Base-by-base conservation (phyloP, 2,329 filamentous ascomycete genomes). In the Trichoderma aggressivum region DNA sequence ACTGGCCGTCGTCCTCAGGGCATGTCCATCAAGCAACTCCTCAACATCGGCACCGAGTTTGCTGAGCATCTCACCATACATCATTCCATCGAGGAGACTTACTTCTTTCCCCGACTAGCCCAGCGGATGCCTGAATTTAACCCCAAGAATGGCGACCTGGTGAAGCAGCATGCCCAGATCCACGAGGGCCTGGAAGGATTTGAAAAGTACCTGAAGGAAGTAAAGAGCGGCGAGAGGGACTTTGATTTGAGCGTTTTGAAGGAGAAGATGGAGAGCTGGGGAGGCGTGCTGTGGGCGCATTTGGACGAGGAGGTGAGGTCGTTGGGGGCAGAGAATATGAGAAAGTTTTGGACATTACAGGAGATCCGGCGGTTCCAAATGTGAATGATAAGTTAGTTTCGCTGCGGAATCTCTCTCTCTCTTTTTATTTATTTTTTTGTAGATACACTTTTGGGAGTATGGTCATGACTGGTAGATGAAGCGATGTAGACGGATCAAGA, bases 251-350 rank as follows among this genome's bases (percentile, higher is more conserved):
- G 70, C 18, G 88, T 89, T 76, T 79, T 97, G 79, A 91, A 90
- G 82, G 83, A 80, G 43, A 86, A 92, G 76, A 90, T 97, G 89
- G 92, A 97, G 80, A 80, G 80, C 5, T 97, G 94, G 88, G 92
- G 92, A 12, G 84, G 85, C 11, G 92, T 97, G 73, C 80, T 97
- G 62, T 95, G 93, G 92, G 84, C 83, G 77, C 94, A 97, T 85
- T 82, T 97, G 72, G 92, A 96, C 76, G 90, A 94, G 76, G 94
- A 97, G 85, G 94, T 97, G 8, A 83, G 85, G 80, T 88, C 92
- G 74, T 80, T 97, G 36, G 88, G 91, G 2, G 94, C 94, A 58
- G 92, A 96, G 80, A 97, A 95, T 79, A 97, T 97, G 94, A 86
- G 93, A 75, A 89, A 85, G 80, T 94, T 92, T 80, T 97, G 93